Evolutionary conservation across 2,329 filamentous ascomycete species (phyloP).

Genomic region (Calonectria pseudoturangicola): DNA sequence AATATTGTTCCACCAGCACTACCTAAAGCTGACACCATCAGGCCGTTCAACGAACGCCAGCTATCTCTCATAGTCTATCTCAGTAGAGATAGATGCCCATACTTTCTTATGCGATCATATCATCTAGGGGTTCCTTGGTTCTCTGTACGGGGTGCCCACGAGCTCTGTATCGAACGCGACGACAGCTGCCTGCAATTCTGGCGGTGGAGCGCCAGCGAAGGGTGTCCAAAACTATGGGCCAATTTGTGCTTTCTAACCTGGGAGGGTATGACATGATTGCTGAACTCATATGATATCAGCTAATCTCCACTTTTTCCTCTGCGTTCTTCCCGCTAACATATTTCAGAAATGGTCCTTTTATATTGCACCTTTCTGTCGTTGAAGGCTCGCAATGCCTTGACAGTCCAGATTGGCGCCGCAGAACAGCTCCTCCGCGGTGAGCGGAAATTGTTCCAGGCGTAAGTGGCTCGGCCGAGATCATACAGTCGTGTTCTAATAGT

Average conservation of each 20-base stretch:
- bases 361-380: constrained; percentile 75
- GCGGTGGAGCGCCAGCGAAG: constrained; percentile 68
- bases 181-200: constrained; percentile 70
- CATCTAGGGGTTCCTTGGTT: constrained; percentile 65
- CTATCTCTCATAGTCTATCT: constrained; percentile 73
- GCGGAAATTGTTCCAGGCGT: constrained; percentile 74
- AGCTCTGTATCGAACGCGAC: constrained; percentile 71
- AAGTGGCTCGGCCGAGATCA: constrained; percentile 50
- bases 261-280: constrained; percentile 68
- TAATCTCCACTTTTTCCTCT: neutral
- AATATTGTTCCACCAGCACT: neutral
- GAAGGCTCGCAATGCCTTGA: constrained; percentile 70
- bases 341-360: constrained; percentile 74
- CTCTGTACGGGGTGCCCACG: constrained; percentile 71
- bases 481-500: constrained; percentile 30
- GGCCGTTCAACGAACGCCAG: constrained; percentile 73
- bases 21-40: constrained; percentile 52
- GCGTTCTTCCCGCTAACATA: constrained; percentile 32
- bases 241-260: constrained; percentile 74
- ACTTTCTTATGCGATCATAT: constrained; percentile 67
- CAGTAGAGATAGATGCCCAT: constrained; percentile 66
- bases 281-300: neutral
- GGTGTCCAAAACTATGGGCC: constrained; percentile 71
- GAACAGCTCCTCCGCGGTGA: constrained; percentile 71
- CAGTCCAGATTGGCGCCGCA: constrained; percentile 63